phyloP scores from a whole-genome alignment of 208 protist genomes.

The Herpetomonas tarakana region DNA sequence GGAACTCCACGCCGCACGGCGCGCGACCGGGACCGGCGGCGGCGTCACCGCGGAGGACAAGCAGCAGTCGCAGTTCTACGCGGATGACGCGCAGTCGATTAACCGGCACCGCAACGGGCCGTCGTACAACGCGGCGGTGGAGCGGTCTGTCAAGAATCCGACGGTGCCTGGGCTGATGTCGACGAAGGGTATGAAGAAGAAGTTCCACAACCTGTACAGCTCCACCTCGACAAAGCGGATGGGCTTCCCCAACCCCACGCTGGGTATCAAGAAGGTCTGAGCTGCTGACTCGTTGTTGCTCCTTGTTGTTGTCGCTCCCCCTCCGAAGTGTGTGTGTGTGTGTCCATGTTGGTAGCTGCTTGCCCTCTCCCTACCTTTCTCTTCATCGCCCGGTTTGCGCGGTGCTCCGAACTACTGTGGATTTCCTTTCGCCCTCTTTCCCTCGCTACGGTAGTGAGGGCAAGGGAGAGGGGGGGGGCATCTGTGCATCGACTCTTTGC shows the following conservation, averaged over 20 bases:
- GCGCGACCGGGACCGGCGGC: constrained; percentile 29
- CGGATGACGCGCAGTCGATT: constrained; percentile 49
- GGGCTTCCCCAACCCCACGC: constrained; percentile 80
- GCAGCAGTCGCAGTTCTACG: constrained; percentile 78
- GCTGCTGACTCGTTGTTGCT: background rate
- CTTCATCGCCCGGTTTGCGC: too few species aligned
- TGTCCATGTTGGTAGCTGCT: too few species aligned
- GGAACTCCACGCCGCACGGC: constrained; percentile 35
- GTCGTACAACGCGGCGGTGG: constrained; percentile 57
- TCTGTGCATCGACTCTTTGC: too few species aligned
- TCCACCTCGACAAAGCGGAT: constrained; percentile 87
- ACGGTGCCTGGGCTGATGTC: constrained; percentile 89
- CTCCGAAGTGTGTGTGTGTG: too few species aligned
- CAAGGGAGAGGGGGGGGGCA: too few species aligned
- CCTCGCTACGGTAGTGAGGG: too few species aligned
- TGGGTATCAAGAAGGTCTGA: constrained; percentile 89
- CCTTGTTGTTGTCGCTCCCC: background rate
- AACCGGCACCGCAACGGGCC: constrained; percentile 54
- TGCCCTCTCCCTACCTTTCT: too few species aligned
- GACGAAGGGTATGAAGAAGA: constrained; percentile 91
- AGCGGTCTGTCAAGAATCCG: constrained; percentile 78
- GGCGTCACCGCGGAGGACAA: constrained; percentile 63
- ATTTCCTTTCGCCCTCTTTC: too few species aligned
- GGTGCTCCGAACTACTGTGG: too few species aligned
- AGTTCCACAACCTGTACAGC: constrained; percentile 90